Percentiles rank a stretch among this genome's conserved stretches.
Evolutionary conservation across 306 rosid species (phyloP).

Genomic region (Clitoria ternatea): DNA sequence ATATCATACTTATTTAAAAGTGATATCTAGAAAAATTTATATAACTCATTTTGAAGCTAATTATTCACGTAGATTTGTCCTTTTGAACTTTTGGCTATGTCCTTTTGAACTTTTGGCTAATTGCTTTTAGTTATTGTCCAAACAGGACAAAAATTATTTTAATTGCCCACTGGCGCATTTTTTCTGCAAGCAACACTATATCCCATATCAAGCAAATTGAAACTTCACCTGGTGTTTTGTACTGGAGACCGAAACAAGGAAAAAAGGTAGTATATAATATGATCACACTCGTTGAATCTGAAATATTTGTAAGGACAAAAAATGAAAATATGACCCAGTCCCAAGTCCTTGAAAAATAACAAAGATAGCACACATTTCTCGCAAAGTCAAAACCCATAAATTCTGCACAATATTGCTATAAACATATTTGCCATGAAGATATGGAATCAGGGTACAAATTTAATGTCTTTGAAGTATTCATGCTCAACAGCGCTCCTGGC

Average conservation of each 20-base stretch:
- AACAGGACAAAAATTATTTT: background rate
- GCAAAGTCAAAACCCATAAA: slow-evolving; percentile 52
- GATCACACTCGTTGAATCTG: slow-evolving; percentile 30
- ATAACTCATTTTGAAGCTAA: background rate
- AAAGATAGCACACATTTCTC: slow-evolving; percentile 55
- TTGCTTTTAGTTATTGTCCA: too few species aligned
- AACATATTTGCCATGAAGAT: slow-evolving; percentile 47
- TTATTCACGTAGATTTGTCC: background rate
- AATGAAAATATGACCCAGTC: slow-evolving; percentile 18
- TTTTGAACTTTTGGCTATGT: background rate
- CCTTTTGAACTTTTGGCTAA: too few species aligned
- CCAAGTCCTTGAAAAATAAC: slow-evolving; percentile 14
- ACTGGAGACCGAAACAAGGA: background rate
- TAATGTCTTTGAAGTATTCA: slow-evolving; percentile 91
- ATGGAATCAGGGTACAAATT: slow-evolving; percentile 67
- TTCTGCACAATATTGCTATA: slow-evolving; percentile 60
- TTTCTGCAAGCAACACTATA: background rate
- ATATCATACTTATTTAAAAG: background rate
- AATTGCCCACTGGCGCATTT: background rate
- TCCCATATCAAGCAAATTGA: slow-evolving; percentile 8
- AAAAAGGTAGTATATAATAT: slow-evolving; percentile 18
- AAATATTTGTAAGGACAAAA: slow-evolving; percentile 22
- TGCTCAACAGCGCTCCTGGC: slow-evolving; percentile 97
- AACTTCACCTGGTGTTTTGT: slow-evolving; percentile 1
- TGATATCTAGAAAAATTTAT: background rate